Percentiles rank a stretch among this genome's conserved stretches.
Conservation (phyloP, 139 green algal genomes). For the Yamagishiella unicocca region DNA sequence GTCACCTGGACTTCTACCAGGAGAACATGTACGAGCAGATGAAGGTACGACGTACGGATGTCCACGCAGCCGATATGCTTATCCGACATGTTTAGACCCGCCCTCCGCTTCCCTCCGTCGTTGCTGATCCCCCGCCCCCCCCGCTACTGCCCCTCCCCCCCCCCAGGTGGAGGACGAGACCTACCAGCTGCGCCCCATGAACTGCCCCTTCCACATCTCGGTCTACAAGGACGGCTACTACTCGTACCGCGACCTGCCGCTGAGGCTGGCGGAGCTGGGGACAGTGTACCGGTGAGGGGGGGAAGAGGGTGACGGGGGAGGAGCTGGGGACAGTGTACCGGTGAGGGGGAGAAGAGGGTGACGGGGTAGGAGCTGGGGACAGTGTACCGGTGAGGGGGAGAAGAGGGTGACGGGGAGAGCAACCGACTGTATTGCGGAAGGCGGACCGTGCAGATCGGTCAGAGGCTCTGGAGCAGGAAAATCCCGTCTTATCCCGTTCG, state of each 20-base stretch:
- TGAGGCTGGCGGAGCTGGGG: slow-evolving; percentile 96
- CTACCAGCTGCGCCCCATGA: slow-evolving; percentile 99
- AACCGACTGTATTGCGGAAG: no score
- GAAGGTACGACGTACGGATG: background rate
- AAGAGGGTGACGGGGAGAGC: background rate
- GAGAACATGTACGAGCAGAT: slow-evolving; percentile 91
- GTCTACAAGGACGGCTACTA: slow-evolving; percentile 88
- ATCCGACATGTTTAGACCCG: no score
- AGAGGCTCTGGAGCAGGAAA: no score
- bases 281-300: slow-evolving; percentile 91
- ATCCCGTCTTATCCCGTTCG: no score
- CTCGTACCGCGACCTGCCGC: slow-evolving; percentile 90
- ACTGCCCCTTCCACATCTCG: slow-evolving; percentile 98
- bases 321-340: no score
- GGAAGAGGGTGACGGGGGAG: no score
- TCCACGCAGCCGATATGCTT: no score
- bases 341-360: background rate
- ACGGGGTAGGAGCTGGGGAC: background rate
- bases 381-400: background rate
- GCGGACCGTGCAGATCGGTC: no score
- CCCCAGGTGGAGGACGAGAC: slow-evolving; percentile 89
- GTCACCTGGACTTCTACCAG: slow-evolving; percentile 97
- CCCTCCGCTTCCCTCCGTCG: background rate
- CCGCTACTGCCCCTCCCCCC: background rate
- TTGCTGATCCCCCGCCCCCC: background rate